Conservation (phyloP, 148 eudicot species). For the Dysphania ambrosioides region DNA sequence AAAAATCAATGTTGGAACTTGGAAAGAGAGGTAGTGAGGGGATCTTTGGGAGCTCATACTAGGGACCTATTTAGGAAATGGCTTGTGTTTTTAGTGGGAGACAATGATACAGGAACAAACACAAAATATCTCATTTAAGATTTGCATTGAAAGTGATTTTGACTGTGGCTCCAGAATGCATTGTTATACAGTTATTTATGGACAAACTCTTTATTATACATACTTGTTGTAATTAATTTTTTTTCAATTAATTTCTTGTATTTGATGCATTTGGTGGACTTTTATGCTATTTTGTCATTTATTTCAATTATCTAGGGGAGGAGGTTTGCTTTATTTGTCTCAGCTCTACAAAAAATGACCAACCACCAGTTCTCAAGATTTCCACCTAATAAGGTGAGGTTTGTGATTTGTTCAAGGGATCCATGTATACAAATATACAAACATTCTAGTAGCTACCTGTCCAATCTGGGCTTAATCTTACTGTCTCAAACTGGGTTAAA, state of each 20-base stretch:
- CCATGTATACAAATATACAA: background rate
- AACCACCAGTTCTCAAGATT: constrained; percentile 3
- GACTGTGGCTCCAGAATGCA: constrained; percentile 14
- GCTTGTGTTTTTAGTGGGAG: constrained; percentile 19
- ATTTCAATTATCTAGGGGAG: background rate
- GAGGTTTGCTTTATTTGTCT: background rate
- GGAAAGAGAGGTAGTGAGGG: background rate
- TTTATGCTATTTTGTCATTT: background rate
- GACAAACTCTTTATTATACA: background rate
- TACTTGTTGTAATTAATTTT: background rate
- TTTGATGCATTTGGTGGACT: background rate
- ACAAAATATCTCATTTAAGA: constrained; percentile 6
- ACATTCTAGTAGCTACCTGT: background rate
- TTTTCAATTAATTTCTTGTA: background rate
- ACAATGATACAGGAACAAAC: constrained; percentile 26
- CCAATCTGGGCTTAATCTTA: no score
- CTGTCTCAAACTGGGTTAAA: no score
- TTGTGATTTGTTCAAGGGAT: background rate
- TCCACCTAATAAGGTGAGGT: constrained; percentile 4
- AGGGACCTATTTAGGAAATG: constrained; percentile 16
- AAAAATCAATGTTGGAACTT: background rate
- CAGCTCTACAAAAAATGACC: background rate
- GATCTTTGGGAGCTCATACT: background rate
- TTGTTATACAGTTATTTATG: background rate
- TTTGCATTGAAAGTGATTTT: constrained; percentile 27